Evolutionary conservation across 169 alveolate species (phyloP).

Genomic region (Blepharisma undulans): DNA sequence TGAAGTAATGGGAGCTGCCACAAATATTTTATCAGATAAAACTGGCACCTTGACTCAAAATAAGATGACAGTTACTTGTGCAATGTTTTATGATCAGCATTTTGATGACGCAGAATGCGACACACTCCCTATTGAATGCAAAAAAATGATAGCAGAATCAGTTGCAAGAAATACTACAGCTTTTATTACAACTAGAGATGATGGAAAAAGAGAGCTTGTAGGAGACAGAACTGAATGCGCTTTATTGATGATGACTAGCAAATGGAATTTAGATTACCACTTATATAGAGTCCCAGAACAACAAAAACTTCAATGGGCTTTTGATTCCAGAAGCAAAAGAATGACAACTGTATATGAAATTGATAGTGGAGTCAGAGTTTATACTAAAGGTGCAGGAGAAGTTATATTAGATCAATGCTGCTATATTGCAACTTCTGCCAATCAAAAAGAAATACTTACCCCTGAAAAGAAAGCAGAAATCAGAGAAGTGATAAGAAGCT

Average conservation of each 20-base stretch:
- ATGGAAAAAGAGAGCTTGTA: neutral
- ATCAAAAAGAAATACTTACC: neutral
- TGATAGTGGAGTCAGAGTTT: slow-evolving; percentile 44
- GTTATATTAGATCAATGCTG: slow-evolving; percentile 59
- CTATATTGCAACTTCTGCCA: slow-evolving; percentile 41
- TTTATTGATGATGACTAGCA: neutral
- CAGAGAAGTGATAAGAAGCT: neutral
- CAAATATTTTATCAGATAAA: slow-evolving; percentile 83
- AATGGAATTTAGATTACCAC: neutral
- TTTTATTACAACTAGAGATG: slow-evolving; percentile 13
- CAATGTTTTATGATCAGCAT: neutral
- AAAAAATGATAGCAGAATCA: slow-evolving; percentile 14
- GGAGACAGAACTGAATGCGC: slow-evolving; percentile 40
- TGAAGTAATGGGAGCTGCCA: slow-evolving; percentile 89
- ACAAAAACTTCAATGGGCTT: slow-evolving; percentile 24
- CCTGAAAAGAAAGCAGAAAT: slow-evolving; percentile 15
- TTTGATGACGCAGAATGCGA: neutral
- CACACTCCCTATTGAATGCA: neutral
- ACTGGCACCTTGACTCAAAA: slow-evolving; percentile 82
- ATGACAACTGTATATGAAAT: slow-evolving; percentile 55
- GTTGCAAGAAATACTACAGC: slow-evolving; percentile 37
- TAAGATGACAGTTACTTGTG: slow-evolving; percentile 39
- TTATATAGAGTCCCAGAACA: neutral
- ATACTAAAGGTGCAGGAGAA: slow-evolving; percentile 87
- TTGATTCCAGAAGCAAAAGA: slow-evolving; percentile 67